A percentile compares a stretch with the other conserved stretches of the same genome.
Conservation (phyloP, 176 grass and related monocot species). For the Rhynchospora pubera region DNA sequence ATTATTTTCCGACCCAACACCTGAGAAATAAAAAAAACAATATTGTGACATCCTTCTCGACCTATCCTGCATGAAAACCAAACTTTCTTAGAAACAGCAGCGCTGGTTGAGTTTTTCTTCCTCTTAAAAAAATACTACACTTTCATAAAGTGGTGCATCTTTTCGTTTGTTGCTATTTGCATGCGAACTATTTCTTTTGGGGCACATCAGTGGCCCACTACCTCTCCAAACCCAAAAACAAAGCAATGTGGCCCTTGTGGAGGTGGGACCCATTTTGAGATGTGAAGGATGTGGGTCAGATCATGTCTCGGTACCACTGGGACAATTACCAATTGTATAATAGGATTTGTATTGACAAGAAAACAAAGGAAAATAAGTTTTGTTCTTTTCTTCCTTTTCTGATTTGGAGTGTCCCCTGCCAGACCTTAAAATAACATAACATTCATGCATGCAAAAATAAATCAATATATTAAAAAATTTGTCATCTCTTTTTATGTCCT, state of each 20-base stretch:
- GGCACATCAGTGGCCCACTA: slow-evolving; percentile 8
- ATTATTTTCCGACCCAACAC: neutral
- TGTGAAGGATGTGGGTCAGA: neutral
- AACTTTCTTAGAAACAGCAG: neutral
- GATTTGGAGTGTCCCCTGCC: neutral
- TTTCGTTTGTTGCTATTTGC: slow-evolving; percentile 14
- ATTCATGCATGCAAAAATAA: neutral
- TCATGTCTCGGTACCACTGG: slow-evolving; percentile 18
- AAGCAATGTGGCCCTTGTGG: slow-evolving; percentile 1
- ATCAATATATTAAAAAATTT: neutral
- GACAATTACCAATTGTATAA: slow-evolving; percentile 19
- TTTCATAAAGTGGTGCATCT: slow-evolving; percentile 14
- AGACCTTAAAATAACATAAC: neutral
- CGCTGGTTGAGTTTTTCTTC: slow-evolving; percentile 11
- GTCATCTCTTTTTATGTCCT: neutral
- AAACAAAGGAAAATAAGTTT: neutral
- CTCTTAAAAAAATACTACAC: neutral
- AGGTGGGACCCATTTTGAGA: neutral
- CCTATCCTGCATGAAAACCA: neutral
- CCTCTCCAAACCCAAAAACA: neutral
- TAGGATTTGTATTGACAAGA: slow-evolving; percentile 6
- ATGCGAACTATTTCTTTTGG: slow-evolving; percentile 9
- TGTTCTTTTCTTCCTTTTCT: slow-evolving; percentile 1
- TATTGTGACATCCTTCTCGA: neutral
- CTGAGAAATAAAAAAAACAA: neutral